Percentiles rank a stretch among this genome's conserved stretches.
phyloP scores from a whole-genome alignment of 768 basidiomycete species.

The Goffeauzyma gilvescens region DNA sequence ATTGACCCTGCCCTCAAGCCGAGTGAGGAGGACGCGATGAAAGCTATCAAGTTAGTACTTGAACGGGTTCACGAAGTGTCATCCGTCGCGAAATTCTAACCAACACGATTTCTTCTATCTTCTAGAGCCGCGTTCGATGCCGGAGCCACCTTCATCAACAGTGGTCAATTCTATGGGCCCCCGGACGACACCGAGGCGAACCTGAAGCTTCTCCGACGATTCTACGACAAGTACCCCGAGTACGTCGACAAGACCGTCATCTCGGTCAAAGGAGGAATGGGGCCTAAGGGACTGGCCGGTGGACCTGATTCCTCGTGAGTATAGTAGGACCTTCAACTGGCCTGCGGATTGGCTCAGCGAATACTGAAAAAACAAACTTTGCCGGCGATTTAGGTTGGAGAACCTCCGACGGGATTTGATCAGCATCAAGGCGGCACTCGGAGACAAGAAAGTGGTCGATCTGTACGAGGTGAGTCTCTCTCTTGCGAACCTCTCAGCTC shows the following conservation, averaged over 20 bases:
- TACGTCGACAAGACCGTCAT: conserved; percentile 38
- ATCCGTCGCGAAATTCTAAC: neutral
- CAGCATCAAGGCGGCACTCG: conserved; percentile 36
- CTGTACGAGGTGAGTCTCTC: conserved; percentile 42
- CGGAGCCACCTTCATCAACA: conserved; percentile 24
- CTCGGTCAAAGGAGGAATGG: conserved; percentile 37
- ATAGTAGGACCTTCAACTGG: neutral
- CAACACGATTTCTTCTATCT: neutral
- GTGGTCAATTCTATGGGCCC: conserved; percentile 45
- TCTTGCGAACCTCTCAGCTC: neutral
- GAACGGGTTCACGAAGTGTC: no score
- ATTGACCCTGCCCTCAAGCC: conserved; percentile 34
- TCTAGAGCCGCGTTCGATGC: conserved; percentile 27
- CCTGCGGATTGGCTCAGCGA: neutral
- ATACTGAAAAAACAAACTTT: neutral
- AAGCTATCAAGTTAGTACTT: conserved; percentile 42
- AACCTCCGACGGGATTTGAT: conserved; percentile 40
- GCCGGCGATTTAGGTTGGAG: conserved; percentile 30
- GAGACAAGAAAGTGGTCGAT: conserved; percentile 43
- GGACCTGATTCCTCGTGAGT: conserved; percentile 9
- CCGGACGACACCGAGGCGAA: conserved; percentile 34
- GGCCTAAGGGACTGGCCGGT: conserved; percentile 6
- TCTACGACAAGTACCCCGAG: conserved; percentile 36
- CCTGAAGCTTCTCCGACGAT: conserved; percentile 38
- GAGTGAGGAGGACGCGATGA: conserved; percentile 43